These are phyloP conservation scores for Phalaenopsis equestris DNA, from an alignment of 106 monocot genomes.

Conservation along the genomic window DNA sequence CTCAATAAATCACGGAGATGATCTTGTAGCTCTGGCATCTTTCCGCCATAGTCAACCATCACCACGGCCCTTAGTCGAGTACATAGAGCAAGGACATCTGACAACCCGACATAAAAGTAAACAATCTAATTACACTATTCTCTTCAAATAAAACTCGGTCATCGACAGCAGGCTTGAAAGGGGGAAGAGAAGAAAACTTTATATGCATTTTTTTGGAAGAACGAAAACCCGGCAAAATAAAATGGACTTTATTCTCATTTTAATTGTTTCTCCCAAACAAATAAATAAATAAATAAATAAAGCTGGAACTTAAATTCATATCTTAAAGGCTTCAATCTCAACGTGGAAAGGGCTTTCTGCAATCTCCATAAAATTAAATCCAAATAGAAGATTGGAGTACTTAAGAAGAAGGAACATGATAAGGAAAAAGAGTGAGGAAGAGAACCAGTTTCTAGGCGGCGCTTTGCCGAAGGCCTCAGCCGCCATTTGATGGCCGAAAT, in stretches of 20 bases:
- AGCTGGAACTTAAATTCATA: background rate
- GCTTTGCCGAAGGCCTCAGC: conserved; percentile 32
- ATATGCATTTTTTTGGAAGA: background rate
- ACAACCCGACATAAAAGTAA: background rate
- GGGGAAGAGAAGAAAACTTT: background rate
- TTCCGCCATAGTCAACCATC: conserved; percentile 76
- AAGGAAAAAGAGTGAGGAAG: background rate
- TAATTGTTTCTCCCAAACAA: background rate
- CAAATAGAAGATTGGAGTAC: background rate
- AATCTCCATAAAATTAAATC: background rate
- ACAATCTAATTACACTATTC: background rate
- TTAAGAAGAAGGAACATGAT: background rate
- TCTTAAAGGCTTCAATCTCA: background rate
- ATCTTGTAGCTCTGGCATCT: conserved; percentile 58
- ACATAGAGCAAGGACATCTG: conserved; percentile 49
- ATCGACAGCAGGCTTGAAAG: background rate
- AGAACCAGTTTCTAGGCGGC: conserved; percentile 47
- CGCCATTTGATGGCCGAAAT: conserved; percentile 40
- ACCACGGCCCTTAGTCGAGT: conserved; percentile 54
- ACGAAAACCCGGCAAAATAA: background rate
- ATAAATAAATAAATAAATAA: no score
- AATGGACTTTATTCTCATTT: background rate
- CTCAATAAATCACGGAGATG: conserved; percentile 34
- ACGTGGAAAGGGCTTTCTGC: background rate
- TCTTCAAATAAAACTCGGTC: background rate